Evolutionary conservation across 768 basidiomycete species (phyloP).

Genomic region (Russula sp.): DNA sequence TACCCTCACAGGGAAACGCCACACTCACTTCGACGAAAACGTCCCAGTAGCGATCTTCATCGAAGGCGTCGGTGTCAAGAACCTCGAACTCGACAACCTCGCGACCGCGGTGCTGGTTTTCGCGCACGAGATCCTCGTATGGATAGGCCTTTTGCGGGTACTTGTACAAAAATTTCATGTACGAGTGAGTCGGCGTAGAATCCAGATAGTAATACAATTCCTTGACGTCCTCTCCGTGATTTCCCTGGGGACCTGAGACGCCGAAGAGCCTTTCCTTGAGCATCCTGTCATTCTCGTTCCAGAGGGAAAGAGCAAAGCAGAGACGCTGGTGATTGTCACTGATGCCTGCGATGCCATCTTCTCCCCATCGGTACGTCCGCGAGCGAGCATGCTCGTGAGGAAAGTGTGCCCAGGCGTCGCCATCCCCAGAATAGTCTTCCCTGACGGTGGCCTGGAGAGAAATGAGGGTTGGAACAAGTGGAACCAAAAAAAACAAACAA

Average conservation of each 20-base stretch:
- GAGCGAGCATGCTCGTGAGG: conserved; percentile 91
- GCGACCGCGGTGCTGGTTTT: conserved; percentile 75
- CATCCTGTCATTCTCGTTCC: conserved; percentile 93
- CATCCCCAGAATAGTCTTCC: conserved; percentile 96
- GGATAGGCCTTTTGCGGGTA: conserved; percentile 92
- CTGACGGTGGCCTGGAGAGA: conserved; percentile 82
- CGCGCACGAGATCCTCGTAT: conserved; percentile 87
- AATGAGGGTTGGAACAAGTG: conserved; percentile 18
- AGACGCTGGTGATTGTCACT: conserved; percentile 96
- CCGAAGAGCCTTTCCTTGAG: conserved; percentile 96
- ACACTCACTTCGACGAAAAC: conserved; percentile 87
- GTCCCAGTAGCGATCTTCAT: conserved; percentile 96
- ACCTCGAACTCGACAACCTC: conserved; percentile 92
- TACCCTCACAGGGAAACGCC: not conserved
- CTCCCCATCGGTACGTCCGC: conserved; percentile 97
- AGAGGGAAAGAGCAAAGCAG: conserved; percentile 85
- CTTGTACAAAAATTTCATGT: conserved; percentile 99
- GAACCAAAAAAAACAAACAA: not conserved
- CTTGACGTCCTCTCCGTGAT: conserved; percentile 99
- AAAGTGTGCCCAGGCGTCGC: conserved; percentile 94
- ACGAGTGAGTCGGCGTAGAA: conserved; percentile 97
- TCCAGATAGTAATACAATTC: conserved; percentile 99
- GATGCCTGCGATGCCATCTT: conserved; percentile 95
- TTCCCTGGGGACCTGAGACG: conserved; percentile 94
- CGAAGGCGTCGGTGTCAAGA: conserved; percentile 85